Percentiles rank a stretch among this genome's conserved stretches.
Evolutionary conservation across 2,329 filamentous ascomycete species (phyloP).

Genomic region (Orbilia quercus): DNA sequence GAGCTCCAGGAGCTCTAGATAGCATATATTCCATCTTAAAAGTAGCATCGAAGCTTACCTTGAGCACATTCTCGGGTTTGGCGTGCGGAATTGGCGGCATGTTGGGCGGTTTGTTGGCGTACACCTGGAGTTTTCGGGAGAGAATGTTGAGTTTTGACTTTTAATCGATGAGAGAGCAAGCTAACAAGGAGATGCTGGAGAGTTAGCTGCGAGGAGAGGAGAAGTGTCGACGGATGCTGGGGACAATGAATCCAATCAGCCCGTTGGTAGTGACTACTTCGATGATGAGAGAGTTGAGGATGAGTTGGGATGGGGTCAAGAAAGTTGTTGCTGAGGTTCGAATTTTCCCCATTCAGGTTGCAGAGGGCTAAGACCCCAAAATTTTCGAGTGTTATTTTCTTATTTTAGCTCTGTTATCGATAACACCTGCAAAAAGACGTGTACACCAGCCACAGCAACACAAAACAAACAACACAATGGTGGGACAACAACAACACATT

Average conservation of each 20-base stretch:
- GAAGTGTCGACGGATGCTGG: conserved; percentile 55
- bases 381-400: conserved; percentile 22
- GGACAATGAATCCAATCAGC: conserved; percentile 50
- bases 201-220: conserved; percentile 30
- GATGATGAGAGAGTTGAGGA: conserved; percentile 24
- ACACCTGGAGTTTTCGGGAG: conserved; percentile 31
- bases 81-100: conserved; percentile 97
- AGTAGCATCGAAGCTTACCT: conserved; percentile 66
- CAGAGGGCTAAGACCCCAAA: conserved; percentile 52
- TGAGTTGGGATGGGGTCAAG: conserved; percentile 26
- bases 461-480: conserved; percentile 16
- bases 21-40: background rate
- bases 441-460: no score
- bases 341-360: conserved; percentile 51
- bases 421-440: no score
- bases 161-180: conserved; percentile 32
- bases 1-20: conserved; percentile 1
- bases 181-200: conserved; percentile 31
- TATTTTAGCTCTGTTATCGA: conserved; percentile 34
- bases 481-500: conserved; percentile 32
- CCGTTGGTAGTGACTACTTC: conserved; percentile 54
- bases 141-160: conserved; percentile 18
- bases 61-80: conserved; percentile 98
- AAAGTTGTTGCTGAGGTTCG: conserved; percentile 26
- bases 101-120: conserved; percentile 61